Conservation (phyloP, 1,284 basidiomycete genomes). For the Laetiporus sulphureus region DNA sequence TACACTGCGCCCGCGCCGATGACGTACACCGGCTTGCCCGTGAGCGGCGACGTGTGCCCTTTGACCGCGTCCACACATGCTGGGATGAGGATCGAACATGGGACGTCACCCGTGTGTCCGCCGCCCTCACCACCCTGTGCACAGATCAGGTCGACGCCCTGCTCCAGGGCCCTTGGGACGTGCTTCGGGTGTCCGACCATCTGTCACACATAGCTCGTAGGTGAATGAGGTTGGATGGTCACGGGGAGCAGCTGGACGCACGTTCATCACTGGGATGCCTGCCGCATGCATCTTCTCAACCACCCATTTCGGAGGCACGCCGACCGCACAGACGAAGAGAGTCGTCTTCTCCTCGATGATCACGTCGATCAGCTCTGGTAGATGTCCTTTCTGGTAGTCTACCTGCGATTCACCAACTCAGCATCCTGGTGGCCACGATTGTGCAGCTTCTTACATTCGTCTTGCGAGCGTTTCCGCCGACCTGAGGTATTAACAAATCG, state of each 20-base stretch:
- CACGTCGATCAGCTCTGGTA: slow-evolving; percentile 75
- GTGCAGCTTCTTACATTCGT: slow-evolving; percentile 59
- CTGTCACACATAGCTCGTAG: slow-evolving; percentile 20
- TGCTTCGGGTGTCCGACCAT: slow-evolving; percentile 92
- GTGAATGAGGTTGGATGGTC: neutral
- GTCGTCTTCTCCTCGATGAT: slow-evolving; percentile 82
- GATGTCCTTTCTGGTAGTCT: slow-evolving; percentile 77
- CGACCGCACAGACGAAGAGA: slow-evolving; percentile 84
- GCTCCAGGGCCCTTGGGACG: slow-evolving; percentile 72
- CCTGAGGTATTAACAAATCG: slow-evolving; percentile 78
- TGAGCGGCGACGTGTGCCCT: slow-evolving; percentile 69
- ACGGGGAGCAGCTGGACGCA: slow-evolving; percentile 23
- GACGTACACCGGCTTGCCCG: slow-evolving; percentile 74
- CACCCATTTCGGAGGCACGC: slow-evolving; percentile 72
- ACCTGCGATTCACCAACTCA: slow-evolving; percentile 36
- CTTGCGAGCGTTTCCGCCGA: slow-evolving; percentile 77
- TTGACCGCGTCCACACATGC: slow-evolving; percentile 79
- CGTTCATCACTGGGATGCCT: slow-evolving; percentile 81
- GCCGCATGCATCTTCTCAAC: slow-evolving; percentile 78
- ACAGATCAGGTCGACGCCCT: slow-evolving; percentile 83
- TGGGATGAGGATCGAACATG: slow-evolving; percentile 74
- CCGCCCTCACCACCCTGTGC: slow-evolving; percentile 87
- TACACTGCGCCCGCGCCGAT: slow-evolving; percentile 84
- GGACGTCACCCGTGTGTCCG: slow-evolving; percentile 74
- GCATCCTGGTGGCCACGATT: neutral